Evolutionary conservation across 164 flowering plant genomes (phyloP).

Genomic region (Vitis cinerea): DNA sequence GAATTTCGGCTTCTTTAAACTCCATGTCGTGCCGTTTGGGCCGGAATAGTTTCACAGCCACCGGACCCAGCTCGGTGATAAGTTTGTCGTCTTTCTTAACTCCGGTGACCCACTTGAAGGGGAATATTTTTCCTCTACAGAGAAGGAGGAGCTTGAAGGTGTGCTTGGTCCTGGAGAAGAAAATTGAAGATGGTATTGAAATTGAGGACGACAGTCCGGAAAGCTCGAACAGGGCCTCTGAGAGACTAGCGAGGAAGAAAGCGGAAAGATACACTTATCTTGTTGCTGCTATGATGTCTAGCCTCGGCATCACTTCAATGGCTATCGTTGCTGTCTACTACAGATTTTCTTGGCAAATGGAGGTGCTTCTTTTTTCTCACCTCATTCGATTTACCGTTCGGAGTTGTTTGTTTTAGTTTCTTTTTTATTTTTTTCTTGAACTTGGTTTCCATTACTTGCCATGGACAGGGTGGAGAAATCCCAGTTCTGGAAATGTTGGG

Average conservation of each 20-base stretch:
- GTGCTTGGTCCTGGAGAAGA: slow-evolving; percentile 8
- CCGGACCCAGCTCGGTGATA: slow-evolving; percentile 14
- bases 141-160: neutral
- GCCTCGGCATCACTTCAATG: slow-evolving; percentile 74
- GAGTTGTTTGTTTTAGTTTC: neutral
- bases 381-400: neutral
- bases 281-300: slow-evolving; percentile 85
- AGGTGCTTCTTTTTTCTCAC: slow-evolving; percentile 35
- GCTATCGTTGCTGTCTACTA: slow-evolving; percentile 78
- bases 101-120: neutral
- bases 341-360: slow-evolving; percentile 86
- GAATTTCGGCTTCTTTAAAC: slow-evolving; percentile 21
- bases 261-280: slow-evolving; percentile 69
- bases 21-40: slow-evolving; percentile 13
- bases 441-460: neutral
- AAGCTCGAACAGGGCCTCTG: neutral
- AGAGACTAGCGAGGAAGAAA: slow-evolving; percentile 59
- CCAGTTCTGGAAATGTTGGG: slow-evolving; percentile 78
- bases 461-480: slow-evolving; percentile 67
- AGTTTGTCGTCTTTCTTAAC: neutral
- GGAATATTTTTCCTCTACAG: neutral
- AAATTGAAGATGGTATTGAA: slow-evolving; percentile 3
- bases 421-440: neutral
- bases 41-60: slow-evolving; percentile 7
- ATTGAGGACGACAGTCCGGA: neutral